Percentiles rank a stretch among this genome's conserved stretches.
Evolutionary conservation across 2,329 filamentous ascomycete genomes (phyloP).

Genomic region (Rutstroemia sp.): DNA sequence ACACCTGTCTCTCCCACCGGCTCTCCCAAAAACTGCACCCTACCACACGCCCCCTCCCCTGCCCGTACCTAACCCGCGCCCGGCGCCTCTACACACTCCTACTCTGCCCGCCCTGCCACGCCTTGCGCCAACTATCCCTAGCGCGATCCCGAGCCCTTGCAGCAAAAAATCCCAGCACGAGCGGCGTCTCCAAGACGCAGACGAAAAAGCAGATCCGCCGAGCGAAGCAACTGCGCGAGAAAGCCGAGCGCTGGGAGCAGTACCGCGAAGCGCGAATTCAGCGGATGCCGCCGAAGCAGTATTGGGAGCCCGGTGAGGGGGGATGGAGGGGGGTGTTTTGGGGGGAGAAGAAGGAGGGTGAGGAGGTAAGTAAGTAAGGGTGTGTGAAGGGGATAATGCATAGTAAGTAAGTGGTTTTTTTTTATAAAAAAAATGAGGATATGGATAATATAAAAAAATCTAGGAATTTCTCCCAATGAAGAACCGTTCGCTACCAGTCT

Average conservation of each 20-base stretch:
- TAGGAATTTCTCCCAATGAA: too few relatives aligned
- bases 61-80: neutral
- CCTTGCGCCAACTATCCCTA: too few relatives aligned
- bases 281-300: neutral
- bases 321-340: neutral
- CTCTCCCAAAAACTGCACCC: neutral
- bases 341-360: neutral
- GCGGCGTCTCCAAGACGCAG: neutral
- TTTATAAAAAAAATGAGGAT: too few relatives aligned
- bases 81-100: neutral
- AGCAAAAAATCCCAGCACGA: too few relatives aligned
- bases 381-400: neutral
- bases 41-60: neutral
- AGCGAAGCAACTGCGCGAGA: neutral
- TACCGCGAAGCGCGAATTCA: neutral
- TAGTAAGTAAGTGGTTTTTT: neutral
- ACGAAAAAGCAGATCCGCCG: neutral
- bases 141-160: too few relatives aligned
- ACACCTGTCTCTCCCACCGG: neutral
- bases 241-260: neutral
- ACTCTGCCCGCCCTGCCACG: neutral
- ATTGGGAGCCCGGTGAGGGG: neutral
- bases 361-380: neutral
- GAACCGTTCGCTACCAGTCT: too few relatives aligned
- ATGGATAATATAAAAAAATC: too few relatives aligned